Evolutionary conservation across 2,329 filamentous ascomycete genomes (phyloP).

Genomic region (Alternaria infectoria): DNA sequence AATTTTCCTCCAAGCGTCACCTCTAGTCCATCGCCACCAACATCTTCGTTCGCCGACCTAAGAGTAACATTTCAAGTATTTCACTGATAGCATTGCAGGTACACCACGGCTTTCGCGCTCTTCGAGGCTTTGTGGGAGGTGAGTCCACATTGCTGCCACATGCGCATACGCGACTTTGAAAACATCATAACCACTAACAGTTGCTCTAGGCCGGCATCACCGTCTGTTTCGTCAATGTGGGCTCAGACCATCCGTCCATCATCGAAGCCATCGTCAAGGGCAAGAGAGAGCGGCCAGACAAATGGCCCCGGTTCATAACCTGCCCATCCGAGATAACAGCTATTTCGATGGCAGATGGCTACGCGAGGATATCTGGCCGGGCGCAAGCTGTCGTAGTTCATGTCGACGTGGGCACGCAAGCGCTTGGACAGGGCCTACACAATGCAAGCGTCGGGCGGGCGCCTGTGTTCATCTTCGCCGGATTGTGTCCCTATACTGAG

Average conservation of each 20-base stretch:
- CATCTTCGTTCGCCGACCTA: not conserved
- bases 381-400: not conserved
- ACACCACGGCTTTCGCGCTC: not conserved
- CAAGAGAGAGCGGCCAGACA: not conserved
- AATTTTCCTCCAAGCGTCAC: not conserved
- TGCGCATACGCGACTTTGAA: not conserved
- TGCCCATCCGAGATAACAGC: not conserved
- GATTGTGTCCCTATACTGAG: constrained; percentile 53
- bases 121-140: not conserved
- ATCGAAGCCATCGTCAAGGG: not conserved
- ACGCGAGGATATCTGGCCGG: not conserved
- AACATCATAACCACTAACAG: not conserved
- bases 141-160: not conserved
- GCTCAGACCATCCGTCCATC: not conserved
- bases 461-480: constrained; percentile 53
- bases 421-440: not conserved
- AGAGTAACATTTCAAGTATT: not conserved
- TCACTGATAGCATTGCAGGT: not conserved
- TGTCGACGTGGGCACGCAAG: not conserved
- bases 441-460: not conserved
- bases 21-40: not conserved
- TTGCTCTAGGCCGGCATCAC: not conserved
- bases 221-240: not conserved
- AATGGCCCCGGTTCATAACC: not conserved
- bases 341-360: not conserved